These are phyloP conservation scores for Taphrina communis DNA, from an alignment of 1,139 yeast species.

Conservation along the genomic window DNA sequence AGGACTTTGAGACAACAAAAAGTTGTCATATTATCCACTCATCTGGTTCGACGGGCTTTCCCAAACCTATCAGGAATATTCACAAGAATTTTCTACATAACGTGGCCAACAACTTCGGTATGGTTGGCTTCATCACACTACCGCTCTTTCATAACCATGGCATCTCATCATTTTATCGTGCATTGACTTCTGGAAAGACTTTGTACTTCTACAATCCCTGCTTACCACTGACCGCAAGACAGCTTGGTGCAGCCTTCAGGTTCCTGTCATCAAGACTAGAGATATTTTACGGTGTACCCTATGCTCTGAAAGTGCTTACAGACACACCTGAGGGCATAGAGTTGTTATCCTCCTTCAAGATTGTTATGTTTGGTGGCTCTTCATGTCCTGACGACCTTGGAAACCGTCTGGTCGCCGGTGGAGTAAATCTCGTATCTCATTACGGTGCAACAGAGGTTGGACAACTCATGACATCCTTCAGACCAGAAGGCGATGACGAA, in stretches of 20 bases:
- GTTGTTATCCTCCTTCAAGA: background rate
- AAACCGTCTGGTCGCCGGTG: background rate
- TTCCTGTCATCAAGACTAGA: background rate
- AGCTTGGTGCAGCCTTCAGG: constrained; percentile 4
- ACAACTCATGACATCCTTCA: constrained; percentile 14
- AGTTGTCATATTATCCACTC: constrained; percentile 11
- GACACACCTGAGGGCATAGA: constrained; percentile 1
- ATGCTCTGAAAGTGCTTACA: constrained; percentile 1
- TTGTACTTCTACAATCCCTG: constrained; percentile 13
- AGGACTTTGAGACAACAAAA: constrained; percentile 3
- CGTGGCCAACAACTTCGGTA: constrained; percentile 4
- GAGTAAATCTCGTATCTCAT: constrained; percentile 10
- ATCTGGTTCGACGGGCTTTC: constrained; percentile 14
- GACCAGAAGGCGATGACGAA: constrained; percentile 10
- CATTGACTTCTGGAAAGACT: constrained; percentile 8
- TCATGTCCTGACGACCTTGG: constrained; percentile 14
- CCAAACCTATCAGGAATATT: constrained; percentile 1
- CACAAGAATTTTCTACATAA: constrained; percentile 12
- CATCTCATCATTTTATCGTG: constrained; percentile 7
- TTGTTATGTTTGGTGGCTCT: constrained; percentile 13
- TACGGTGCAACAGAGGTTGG: constrained; percentile 14
- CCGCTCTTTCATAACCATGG: constrained; percentile 18
- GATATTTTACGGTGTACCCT: constrained; percentile 9
- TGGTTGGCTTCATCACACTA: constrained; percentile 9
- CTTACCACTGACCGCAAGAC: constrained; percentile 4